Base-by-base conservation (phyloP, 805 yeast genomes). In the Blastobotrys terrestris region DNA sequence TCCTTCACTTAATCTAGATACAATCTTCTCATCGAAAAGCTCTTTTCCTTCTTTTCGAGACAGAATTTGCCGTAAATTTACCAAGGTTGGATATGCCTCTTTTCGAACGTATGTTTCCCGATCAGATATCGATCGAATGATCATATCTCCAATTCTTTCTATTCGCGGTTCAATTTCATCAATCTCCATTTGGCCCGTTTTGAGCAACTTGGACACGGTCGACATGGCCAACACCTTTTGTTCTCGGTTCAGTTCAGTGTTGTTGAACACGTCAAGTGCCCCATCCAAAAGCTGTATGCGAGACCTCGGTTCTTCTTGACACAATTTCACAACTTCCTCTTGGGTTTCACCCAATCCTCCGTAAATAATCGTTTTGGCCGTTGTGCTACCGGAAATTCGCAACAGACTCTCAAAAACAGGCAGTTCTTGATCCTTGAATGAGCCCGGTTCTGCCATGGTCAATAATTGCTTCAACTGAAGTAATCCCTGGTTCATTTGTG, bases 81-180 rank as follows among this genome's bases (percentile, higher is more conserved):
- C 54, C 31, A 65, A 47, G n/a, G 58, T 52, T 0, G 66, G 65
- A 53, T 67, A 67, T 2, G 63, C 59, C 40, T 62, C 63, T 47
- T 62, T 56, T 16, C 69, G 61, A n/a, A 67, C 64, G 3, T 44
- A 42, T 14, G 60, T 58, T 43, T 62, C 64, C 14, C 46, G 41
- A 49, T 61, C 59, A 15, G 50, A 52, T 7, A 61, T 35, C 31
- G 55, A 55, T 15, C 31, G 19, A 6, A 53, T 26, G 20, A 58
- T 50, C 6, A 56, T 35, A 14, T 22, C 31, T n/a, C 50, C 48
- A 22, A 58, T 44, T 16, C 22, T 44, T 18, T 48, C 19, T 1
- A 50, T 46, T 19, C 40, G 54, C 2, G 43, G 35, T 2, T 18
- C 45, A 11, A 55, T 22, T 18, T 47, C 53, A 6, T 18, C 35